Evolutionary conservation across 139 green algal species (phyloP).

Genomic region (Spirogloea muscicola): DNA sequence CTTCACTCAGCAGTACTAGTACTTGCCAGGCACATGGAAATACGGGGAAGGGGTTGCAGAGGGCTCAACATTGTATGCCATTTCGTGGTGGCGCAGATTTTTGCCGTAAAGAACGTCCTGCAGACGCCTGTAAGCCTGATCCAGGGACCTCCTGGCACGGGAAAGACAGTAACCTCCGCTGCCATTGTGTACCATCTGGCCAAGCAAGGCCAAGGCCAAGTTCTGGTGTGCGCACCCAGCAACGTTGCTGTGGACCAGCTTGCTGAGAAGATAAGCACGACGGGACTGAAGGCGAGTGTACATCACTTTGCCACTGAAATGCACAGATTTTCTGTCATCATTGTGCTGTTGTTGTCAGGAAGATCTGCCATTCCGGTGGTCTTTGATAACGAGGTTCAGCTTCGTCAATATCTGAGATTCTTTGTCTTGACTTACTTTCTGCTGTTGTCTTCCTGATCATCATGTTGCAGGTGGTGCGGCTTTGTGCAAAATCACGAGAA

Average conservation of each 20-base stretch:
- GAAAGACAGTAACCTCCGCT: constrained; percentile 96
- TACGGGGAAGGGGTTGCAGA: no score
- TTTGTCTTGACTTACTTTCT: constrained; percentile 14
- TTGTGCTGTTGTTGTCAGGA: no score
- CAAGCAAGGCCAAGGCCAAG: constrained; percentile 63
- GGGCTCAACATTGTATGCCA: no score
- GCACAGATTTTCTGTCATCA: no score
- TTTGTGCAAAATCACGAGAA: constrained; percentile 86
- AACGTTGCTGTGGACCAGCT: constrained; percentile 99
- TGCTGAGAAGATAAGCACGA: constrained; percentile 82
- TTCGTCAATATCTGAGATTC: no score
- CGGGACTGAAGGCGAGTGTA: constrained; percentile 82
- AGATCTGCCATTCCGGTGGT: no score
- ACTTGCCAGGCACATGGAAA: no score
- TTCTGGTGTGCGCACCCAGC: constrained; percentile 89
- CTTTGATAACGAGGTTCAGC: no score
- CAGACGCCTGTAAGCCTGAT: constrained; percentile 78
- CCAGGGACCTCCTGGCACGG: constrained; percentile 89
- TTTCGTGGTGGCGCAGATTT: no score
- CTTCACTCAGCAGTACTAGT: no score
- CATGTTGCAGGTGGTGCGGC: constrained; percentile 71
- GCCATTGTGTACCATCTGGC: constrained; percentile 93
- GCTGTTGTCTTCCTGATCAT: no score
- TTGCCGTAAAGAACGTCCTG: constrained; percentile 72
- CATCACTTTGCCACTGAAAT: no score